A percentile compares a stretch with the other conserved stretches of the same genome.
These are phyloP conservation scores for Jaltomata sinuosa DNA, from an alignment of 257 asterid genomes.

Conservation along the genomic window DNA sequence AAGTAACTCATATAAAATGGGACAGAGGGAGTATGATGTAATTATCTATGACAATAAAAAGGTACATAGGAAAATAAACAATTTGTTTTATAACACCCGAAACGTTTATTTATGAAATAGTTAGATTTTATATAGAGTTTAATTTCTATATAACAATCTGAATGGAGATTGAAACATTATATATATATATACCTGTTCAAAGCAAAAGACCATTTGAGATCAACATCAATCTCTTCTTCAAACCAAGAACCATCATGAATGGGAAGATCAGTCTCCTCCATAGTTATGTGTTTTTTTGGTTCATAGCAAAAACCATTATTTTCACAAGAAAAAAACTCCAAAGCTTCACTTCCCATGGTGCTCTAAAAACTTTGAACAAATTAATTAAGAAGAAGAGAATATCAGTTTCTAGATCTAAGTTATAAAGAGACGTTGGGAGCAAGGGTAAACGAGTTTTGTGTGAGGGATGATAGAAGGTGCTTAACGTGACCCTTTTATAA, in stretches of 20 bases:
- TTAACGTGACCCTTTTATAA: not conserved
- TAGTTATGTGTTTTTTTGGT: not conserved
- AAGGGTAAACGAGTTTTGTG: not conserved
- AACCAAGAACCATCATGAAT: conserved; percentile 52
- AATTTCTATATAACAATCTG: not conserved
- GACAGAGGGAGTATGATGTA: too few species aligned
- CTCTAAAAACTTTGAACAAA: not conserved
- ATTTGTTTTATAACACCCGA: not conserved
- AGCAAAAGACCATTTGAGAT: conserved; percentile 95
- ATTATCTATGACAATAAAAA: not conserved
- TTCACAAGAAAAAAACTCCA: conserved; percentile 42
- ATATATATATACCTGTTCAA: conserved; percentile 47
- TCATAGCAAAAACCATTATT: conserved; percentile 14
- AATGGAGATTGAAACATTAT: not conserved
- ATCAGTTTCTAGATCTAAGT: not conserved
- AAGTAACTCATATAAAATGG: too few species aligned
- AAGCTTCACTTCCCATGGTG: conserved; percentile 61
- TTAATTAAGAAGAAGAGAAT: not conserved
- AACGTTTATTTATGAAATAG: not conserved
- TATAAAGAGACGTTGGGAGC: not conserved
- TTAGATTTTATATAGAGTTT: not conserved
- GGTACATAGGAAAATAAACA: not conserved
- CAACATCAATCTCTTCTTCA: conserved; percentile 84
- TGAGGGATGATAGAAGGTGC: not conserved
- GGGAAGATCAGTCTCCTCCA: conserved; percentile 19